Evolutionary conservation across 495 filamentous ascomycete species (phyloP), one percentile per base, ranked within the genome.

Genomic region (Penicillium lividum): DNA sequence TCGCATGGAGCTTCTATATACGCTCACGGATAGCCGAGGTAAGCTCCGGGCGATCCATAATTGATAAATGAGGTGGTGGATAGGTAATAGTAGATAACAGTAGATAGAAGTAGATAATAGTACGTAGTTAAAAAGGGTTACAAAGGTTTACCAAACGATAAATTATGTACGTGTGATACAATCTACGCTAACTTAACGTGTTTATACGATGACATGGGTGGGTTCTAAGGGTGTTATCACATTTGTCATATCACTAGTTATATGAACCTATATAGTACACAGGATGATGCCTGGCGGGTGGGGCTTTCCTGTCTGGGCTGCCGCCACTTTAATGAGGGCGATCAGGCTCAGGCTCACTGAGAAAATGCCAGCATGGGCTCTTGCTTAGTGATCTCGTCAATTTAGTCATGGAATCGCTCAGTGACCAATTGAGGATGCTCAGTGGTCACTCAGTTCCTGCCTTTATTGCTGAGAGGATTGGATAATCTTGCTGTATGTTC

Each of bases 1-100:
- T 54, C 36, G 59, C 47, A 25, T 65, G 54, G 2, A 61, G 59
- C 51, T 65, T 51, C 28, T 38, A 65, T 18, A 65, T 65, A 46
- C 51, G 38, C 33, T 57, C 62, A 18, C 55, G 55, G 7, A 65
- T 42, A 51, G 59, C 53, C 40, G 62, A 59, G 22, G 58, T 59
- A 43, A 59, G 59, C 43, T 65, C 52, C 25, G 53, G 50, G 6
- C 57, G 49, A 5, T 40, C 49, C 48, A 61, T 57, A 44, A 29
- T 28, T 5, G 30, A 15, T 22, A 18, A 22, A 2, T 1, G 22
- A 22, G 22, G 15, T 22, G 31, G 22, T 33, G 42, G 48, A 33
- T 16, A 45, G 18, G 3, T 45, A 3, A 22, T 22, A 22, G 22
- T 45, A 45, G 16, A 30, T 33, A 22, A 33, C 3, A 2, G 8